These are phyloP conservation scores for Bryopsis sp. DNA, from an alignment of 139 green algal species.

Conservation along the genomic window DNA sequence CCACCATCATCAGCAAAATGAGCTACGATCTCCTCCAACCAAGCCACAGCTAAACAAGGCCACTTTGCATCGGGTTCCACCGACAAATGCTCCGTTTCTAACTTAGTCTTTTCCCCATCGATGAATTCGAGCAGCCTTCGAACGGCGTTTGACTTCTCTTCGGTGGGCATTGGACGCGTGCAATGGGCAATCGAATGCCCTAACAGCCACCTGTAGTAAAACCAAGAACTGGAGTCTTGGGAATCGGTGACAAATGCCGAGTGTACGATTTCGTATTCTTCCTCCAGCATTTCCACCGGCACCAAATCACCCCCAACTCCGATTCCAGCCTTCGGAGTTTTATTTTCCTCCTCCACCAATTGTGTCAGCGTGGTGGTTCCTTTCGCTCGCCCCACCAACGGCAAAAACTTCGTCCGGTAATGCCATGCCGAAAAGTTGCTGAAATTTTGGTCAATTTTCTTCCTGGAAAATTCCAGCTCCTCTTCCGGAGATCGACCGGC, in stretches of 20 bases:
- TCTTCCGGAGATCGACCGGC: constrained; percentile 36
- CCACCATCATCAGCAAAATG: not conserved
- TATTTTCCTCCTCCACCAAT: constrained; percentile 10
- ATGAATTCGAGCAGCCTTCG: constrained; percentile 34
- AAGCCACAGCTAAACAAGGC: constrained; percentile 67
- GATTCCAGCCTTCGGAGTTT: constrained; percentile 11
- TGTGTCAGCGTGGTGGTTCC: not conserved
- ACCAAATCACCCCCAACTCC: constrained; percentile 22
- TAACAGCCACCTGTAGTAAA: constrained; percentile 91
- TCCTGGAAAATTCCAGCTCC: constrained; percentile 57
- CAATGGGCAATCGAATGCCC: constrained; percentile 43
- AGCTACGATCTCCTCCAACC: constrained; percentile 54
- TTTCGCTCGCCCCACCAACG: constrained; percentile 18
- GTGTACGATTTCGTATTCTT: constrained; percentile 89
- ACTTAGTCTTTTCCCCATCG: constrained; percentile 31
- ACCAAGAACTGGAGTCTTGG: constrained; percentile 84
- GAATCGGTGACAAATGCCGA: constrained; percentile 88
- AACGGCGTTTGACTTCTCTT: not conserved
- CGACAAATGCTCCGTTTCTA: constrained; percentile 38
- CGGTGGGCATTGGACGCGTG: not conserved
- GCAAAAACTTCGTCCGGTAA: constrained; percentile 69
- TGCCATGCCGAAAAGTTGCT: constrained; percentile 97
- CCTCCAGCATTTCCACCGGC: constrained; percentile 46
- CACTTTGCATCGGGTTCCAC: constrained; percentile 60
- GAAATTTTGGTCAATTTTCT: constrained; percentile 92